phyloP scores from a whole-genome alignment of 2,329 filamentous ascomycete genomes.

The Rhinocladiella mackenziei region DNA sequence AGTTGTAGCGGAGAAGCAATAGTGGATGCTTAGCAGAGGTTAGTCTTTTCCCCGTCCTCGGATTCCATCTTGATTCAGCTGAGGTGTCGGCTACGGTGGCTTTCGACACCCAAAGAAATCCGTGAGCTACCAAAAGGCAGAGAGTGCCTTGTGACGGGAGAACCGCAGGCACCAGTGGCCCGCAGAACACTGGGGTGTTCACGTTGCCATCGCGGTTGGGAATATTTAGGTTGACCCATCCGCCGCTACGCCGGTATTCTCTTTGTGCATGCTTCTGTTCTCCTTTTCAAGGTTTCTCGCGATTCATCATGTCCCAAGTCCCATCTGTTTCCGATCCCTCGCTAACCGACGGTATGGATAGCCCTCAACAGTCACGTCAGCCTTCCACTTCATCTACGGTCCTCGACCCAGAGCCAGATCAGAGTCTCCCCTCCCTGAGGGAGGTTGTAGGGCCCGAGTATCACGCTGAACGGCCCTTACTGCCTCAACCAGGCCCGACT shows the following conservation, averaged over 20 bases:
- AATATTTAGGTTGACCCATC: neutral
- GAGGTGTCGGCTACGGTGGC: too few relatives aligned
- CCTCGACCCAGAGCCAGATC: neutral
- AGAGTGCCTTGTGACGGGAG: too few relatives aligned
- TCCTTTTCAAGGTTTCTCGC: neutral
- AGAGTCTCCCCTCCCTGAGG: constrained; percentile 14
- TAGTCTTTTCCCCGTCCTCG: too few relatives aligned
- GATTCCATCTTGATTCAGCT: too few relatives aligned
- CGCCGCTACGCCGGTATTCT: neutral
- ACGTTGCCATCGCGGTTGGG: too few relatives aligned
- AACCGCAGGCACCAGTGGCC: too few relatives aligned
- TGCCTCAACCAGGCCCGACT: constrained; percentile 9
- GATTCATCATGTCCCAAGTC: neutral
- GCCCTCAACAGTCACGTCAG: neutral
- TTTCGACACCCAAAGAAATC: too few relatives aligned
- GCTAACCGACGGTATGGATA: constrained; percentile 9
- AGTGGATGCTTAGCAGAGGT: too few relatives aligned
- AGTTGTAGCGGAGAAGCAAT: too few relatives aligned
- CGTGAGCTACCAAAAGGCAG: too few relatives aligned
- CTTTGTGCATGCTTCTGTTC: neutral
- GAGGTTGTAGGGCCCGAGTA: constrained; percentile 12
- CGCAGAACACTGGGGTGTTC: too few relatives aligned
- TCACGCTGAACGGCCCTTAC: constrained; percentile 9
- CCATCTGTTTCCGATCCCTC: neutral
- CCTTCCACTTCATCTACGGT: neutral